Evolutionary conservation across 2,329 filamentous ascomycete species (phyloP).

Genomic region (Paecilomyces variotii): DNA sequence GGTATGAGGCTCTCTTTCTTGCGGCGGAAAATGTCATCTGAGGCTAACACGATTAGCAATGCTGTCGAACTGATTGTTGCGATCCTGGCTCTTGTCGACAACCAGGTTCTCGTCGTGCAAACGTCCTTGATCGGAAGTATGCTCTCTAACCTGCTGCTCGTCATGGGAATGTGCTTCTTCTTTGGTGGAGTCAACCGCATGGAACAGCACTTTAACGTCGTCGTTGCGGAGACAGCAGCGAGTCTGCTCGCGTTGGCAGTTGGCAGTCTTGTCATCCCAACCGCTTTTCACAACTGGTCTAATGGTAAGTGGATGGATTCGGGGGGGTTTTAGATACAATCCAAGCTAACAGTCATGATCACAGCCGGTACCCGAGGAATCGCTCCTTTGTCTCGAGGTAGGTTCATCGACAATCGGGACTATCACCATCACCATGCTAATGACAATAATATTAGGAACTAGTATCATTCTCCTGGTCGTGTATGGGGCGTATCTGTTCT

Average conservation of each 20-base stretch:
- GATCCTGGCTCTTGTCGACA: slow-evolving; percentile 68
- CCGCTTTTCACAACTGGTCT: slow-evolving; percentile 64
- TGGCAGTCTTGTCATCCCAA: slow-evolving; percentile 78
- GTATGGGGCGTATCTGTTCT: slow-evolving; percentile 76
- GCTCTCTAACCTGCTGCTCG: slow-evolving; percentile 79
- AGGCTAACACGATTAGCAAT: slow-evolving; percentile 44
- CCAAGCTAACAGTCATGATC: background rate
- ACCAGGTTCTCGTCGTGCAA: slow-evolving; percentile 77
- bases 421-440: background rate
- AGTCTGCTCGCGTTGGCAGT: slow-evolving; percentile 73
- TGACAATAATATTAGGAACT: slow-evolving; percentile 27
- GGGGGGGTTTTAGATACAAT: background rate
- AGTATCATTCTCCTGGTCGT: slow-evolving; percentile 76
- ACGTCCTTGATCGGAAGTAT: slow-evolving; percentile 89
- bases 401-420: background rate
- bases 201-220: slow-evolving; percentile 86
- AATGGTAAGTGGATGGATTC: slow-evolving; percentile 17
- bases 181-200: slow-evolving; percentile 68
- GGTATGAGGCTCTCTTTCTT: slow-evolving; percentile 26
- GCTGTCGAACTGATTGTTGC: slow-evolving; percentile 85
- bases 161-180: slow-evolving; percentile 90
- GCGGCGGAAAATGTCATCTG: background rate
- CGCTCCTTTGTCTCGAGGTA: slow-evolving; percentile 27
- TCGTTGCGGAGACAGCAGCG: slow-evolving; percentile 82
- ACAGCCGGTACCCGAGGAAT: slow-evolving; percentile 19